Evolutionary conservation across 768 basidiomycete genomes (phyloP), one percentile per base, ranked within the genome.

Genomic region (Termitomyces eurrhizus): DNA sequence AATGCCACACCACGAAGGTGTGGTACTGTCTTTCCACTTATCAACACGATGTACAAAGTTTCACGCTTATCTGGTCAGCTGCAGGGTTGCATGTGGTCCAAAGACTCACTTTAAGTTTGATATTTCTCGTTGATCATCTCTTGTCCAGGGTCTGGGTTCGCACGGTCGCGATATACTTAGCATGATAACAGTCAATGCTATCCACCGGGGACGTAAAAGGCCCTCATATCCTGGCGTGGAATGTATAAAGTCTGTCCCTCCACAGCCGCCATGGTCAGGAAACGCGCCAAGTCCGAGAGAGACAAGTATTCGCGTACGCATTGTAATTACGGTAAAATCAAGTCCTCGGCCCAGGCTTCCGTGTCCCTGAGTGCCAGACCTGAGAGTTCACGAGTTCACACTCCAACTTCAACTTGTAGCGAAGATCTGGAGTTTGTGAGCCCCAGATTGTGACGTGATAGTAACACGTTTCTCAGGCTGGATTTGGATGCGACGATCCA

Each of bases 221-320:
- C 83, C 87, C 1, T 79, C 80, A 0, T 86, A 79, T 5, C 89
- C 89, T 7, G 91, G 89, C 1, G 88, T 82, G 0, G 91, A 90
- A 66, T 92, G 90, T 24, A 88, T 88, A 29, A 88, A 87, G 68
- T 92, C 89, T 11, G 90, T 89, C 53, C 88, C 86, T 88, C 12
- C 12, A 35, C 1, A 48, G 24, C 3, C 7, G 24, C 13, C 24
- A 48, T 13, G 2, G 21, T 26, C 24, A 48, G 26, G 24, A 26
- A 14, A 9, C 11, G 24, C 14, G 11, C 4, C 5, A 41, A 41
- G 5, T 4, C 5, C 46, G 14, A 26, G 7, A 46, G 24, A 24
- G 24, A 26, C 24, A 48, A 5, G 12, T 46, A 21, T 24, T n/a
- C 4, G 4, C 8, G 11, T 21, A 45, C 9, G 4, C 8, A 24